Evolutionary conservation across 441 rosid species (phyloP).

Genomic region (Erysimum cheiri): DNA sequence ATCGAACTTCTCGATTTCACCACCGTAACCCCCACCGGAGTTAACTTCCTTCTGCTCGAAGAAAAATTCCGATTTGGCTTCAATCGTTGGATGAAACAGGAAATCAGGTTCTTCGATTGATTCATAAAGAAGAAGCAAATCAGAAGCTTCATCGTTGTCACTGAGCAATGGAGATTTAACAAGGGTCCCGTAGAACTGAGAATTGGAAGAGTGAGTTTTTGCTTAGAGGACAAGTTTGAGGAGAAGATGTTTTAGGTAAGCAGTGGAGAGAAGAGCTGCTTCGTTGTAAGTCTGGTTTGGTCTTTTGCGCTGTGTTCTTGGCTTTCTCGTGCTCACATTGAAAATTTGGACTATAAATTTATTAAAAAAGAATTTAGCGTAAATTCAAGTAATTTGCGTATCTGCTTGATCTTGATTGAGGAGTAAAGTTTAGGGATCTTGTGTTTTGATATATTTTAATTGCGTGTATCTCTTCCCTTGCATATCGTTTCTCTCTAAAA

Average conservation of each 20-base stretch:
- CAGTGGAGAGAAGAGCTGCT: conserved; percentile 95
- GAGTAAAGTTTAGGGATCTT: too few species aligned
- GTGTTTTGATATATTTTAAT: too few species aligned
- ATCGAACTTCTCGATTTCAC: conserved; percentile 41
- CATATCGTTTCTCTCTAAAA: too few species aligned
- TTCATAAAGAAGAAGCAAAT: conserved; percentile 64
- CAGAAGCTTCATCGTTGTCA: conserved; percentile 59
- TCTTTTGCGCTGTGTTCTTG: conserved; percentile 79
- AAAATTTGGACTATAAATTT: too few species aligned
- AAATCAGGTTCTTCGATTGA: conserved; percentile 61
- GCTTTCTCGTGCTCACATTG: conserved; percentile 82
- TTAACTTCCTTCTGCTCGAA: conserved; percentile 48
- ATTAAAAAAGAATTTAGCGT: too few species aligned
- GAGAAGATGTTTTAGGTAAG: conserved; percentile 78
- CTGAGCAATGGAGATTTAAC: conserved; percentile 40
- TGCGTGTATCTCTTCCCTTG: too few species aligned
- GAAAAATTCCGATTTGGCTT: conserved; percentile 47
- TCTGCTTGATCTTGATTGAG: too few species aligned
- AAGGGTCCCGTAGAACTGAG: conserved; percentile 23
- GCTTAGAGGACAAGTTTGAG: conserved; percentile 45
- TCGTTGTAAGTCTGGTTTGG: conserved; percentile 93
- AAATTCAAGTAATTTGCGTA: too few species aligned
- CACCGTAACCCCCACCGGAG: conserved; percentile 43
- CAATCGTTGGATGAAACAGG: conserved; percentile 54
- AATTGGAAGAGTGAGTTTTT: conserved; percentile 44